A percentile compares a stretch with the other conserved stretches of the same genome.
phyloP scores from a whole-genome alignment of 805 yeast species.

The Saturnispora kantuleensis region DNA sequence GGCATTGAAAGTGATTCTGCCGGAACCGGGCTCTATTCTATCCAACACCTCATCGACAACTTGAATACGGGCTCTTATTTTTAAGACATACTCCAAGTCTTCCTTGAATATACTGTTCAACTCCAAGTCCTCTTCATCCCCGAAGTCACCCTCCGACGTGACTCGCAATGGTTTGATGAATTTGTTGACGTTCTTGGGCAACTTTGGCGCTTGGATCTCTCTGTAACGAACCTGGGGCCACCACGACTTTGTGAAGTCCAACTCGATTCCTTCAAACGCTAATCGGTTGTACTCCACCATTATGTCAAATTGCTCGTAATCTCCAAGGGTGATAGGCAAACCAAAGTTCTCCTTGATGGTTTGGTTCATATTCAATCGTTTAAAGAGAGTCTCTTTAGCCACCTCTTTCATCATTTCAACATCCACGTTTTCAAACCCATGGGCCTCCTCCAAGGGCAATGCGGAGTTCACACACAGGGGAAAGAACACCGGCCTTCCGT shows the following conservation, averaged over 20 bases:
- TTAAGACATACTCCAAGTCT: constrained; percentile 24
- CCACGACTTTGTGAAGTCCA: constrained; percentile 25
- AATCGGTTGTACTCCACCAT: constrained; percentile 22
- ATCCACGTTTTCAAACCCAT: constrained; percentile 22
- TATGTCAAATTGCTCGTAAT: constrained; percentile 23
- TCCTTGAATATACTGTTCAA: constrained; percentile 18
- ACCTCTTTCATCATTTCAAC: constrained; percentile 20
- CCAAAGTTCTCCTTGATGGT: constrained; percentile 23
- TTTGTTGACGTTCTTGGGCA: constrained; percentile 22
- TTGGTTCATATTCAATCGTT: constrained; percentile 24
- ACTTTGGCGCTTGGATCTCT: constrained; percentile 17
- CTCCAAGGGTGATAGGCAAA: constrained; percentile 24
- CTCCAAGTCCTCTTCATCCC: constrained; percentile 16
- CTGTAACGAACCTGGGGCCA: constrained; percentile 19
- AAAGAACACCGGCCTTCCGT: constrained; percentile 24
- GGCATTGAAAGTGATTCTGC: constrained; percentile 25
- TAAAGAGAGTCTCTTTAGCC: constrained; percentile 19
- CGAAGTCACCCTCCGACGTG: constrained; percentile 16
- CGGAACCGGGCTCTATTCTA: constrained; percentile 20
- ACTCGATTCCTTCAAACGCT: constrained; percentile 24
- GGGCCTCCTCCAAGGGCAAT: constrained; percentile 19
- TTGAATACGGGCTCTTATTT: constrained; percentile 23
- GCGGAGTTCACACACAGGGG: constrained; percentile 24
- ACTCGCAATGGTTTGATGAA: constrained; percentile 25
- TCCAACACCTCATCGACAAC: constrained; percentile 16